Evolutionary conservation across 1,284 basidiomycete genomes (phyloP).

Genomic region (Sanghuangporus baumii): DNA sequence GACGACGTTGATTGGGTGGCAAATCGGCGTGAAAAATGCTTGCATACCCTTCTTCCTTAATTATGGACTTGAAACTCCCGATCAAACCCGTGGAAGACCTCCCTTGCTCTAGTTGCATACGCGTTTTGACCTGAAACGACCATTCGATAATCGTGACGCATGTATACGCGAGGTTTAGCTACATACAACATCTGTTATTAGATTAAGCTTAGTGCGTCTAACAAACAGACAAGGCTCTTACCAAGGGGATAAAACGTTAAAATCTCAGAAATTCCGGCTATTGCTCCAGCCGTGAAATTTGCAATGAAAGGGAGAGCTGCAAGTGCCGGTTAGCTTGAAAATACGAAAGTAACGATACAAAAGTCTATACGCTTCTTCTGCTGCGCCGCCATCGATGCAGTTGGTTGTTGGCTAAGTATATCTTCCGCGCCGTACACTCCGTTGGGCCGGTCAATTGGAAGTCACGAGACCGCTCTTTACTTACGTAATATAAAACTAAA

Average conservation of each 20-base stretch:
- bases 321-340: background rate
- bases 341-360: background rate
- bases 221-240: conserved; percentile 32
- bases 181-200: conserved; percentile 30
- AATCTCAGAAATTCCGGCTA: conserved; percentile 86
- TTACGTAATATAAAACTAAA: background rate
- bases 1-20: background rate
- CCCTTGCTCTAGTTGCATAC: conserved; percentile 91
- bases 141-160: conserved; percentile 21
- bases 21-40: background rate
- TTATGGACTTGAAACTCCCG: conserved; percentile 72
- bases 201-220: background rate
- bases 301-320: conserved; percentile 80
- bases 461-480: background rate
- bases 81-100: conserved; percentile 77
- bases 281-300: conserved; percentile 87
- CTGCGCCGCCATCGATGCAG: conserved; percentile 6
- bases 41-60: conserved; percentile 77
- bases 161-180: conserved; percentile 15
- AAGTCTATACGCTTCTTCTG: conserved; percentile 10
- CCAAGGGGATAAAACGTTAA: conserved; percentile 91
- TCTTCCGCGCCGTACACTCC: background rate
- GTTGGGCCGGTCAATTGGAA: background rate
- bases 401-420: background rate
- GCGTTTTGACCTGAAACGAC: conserved; percentile 79